Base-by-base conservation (phyloP, 2,329 filamentous ascomycete genomes). In the Neopestalotiopsis clavispora region DNA sequence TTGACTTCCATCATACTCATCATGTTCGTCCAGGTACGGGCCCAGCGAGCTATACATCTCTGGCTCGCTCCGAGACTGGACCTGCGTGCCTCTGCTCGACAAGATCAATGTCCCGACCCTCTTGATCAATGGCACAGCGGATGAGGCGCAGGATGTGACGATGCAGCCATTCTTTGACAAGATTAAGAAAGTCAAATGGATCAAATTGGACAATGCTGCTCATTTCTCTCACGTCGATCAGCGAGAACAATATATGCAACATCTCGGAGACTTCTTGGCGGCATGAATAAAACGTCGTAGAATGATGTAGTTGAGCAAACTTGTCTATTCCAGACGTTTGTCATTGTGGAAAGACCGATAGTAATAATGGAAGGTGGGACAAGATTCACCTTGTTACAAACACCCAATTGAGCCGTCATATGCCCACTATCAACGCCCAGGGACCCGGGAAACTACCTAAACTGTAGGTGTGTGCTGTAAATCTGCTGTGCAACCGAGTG, bases 101-200 rank as follows among this genome's bases (percentile, higher is more conserved):
- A 81, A 14, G n/a, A 34, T 59, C 23, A 74, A 74, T 38, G 79
- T 69, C 0, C 74, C 76, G 0, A 81, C 78, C 3, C 73, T 82
- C 3, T 61, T 82, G 10, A 73, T 82, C 12, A 80, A 82, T 49
- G 80, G 79, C 2, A 59, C 68, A 0, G 68, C 79, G 3, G 80
- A 82, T 57, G 77, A 81, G 68, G 78, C 76, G 3, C 76, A 80
- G 56, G 78, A 81, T 64, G 74, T 75, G 0, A 73, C 75, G 0
- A 77, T 80, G 75, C 73, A 74, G 57, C 75, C 78, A 3, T 82
- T 79, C 61, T 80, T 80, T 60, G 72, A 79, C 4, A 63, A 74
- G 20, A 80, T 82, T 32, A 38, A 68, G n/a, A 78, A 79, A 40
- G 78, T 75, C 2, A 79, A 80, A 68, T 81, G 78, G 80, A 68